Base-by-base conservation (phyloP, 2,329 filamentous ascomycete genomes). In the Clonostachys chloroleuca region DNA sequence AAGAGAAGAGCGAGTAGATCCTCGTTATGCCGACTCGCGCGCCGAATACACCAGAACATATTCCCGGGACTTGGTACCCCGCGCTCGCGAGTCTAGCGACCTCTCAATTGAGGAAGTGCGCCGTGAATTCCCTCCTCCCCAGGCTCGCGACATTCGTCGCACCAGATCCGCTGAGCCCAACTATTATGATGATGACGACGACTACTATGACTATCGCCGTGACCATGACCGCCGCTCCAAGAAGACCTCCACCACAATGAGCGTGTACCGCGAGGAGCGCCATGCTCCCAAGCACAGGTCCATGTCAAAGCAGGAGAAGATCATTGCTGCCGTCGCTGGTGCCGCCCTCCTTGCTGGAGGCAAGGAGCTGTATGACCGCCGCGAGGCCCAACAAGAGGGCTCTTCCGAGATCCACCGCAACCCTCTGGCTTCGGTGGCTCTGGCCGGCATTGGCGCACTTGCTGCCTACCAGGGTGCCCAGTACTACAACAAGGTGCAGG, bases 121-220 rank as follows among this genome's bases (percentile, higher is more conserved):
- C 53, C 84, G 90, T 55, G 88, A 95, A 56, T 95, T 95, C 59
- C 89, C 89, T 34, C 88, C 89, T 7, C 86, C 84, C n/a, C 54
- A 54, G 10, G 60, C 74, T 51, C 64, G 66, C 47, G 78, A 80
- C 51, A 59, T 77, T 36, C 78, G 81, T 54, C 80, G 85, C 49
- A 74, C 84, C 55, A 78, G 83, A 56, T 88, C 86, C 7, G 78
- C 78, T 47, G 84, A 84, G 47, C 74, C 77, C 42, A 69, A 72
- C 51, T 74, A 80, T 57, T 78, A 84, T 51, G 74, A 81, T 58
- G 78, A 84, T 61, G 78, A 84, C 48, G 79, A 70, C 52, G 62
- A 72, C 42, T 70, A 73, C 51, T 67, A 73, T 47, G 42, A 49
- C 39, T 45, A 47, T 35, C 46, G 54, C 42, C 41, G 46, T 30